A percentile compares a stretch with the other conserved stretches of the same genome.
phyloP scores from a whole-genome alignment of 306 rosid genomes.

The Argentina anserina region DNA sequence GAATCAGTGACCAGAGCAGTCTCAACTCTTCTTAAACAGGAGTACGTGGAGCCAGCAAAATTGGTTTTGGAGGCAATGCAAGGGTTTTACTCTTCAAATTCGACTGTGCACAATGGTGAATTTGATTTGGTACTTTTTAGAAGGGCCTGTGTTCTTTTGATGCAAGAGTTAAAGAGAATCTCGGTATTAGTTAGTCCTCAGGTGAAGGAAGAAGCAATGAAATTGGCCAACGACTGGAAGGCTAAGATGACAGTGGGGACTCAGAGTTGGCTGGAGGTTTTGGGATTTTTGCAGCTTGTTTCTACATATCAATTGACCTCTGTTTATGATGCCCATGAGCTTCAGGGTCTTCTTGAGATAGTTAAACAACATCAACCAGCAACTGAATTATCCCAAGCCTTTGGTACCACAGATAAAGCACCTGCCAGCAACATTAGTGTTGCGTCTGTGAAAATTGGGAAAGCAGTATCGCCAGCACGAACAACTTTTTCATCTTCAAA shows the following conservation, averaged over 20 bases:
- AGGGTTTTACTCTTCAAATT: constrained; percentile 33
- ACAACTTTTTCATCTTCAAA: constrained; percentile 17
- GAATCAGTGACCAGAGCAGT: constrained; percentile 22
- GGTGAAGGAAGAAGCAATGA: constrained; percentile 35
- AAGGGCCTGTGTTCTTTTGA: constrained; percentile 38
- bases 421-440: background rate
- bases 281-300: constrained; percentile 45
- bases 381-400: background rate
- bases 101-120: constrained; percentile 9
- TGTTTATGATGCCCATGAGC: constrained; percentile 28
- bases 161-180: constrained; percentile 28
- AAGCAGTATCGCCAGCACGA: background rate
- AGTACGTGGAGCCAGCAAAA: constrained; percentile 33
- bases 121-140: constrained; percentile 23
- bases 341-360: constrained; percentile 20
- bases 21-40: constrained; percentile 21
- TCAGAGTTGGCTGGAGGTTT: constrained; percentile 28
- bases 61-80: constrained; percentile 44
- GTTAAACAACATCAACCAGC: constrained; percentile 31
- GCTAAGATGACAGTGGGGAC: constrained; percentile 17
- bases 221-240: constrained; percentile 42
- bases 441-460: background rate
- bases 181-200: constrained; percentile 28
- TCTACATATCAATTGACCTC: constrained; percentile 31
- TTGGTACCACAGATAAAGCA: background rate